These are phyloP conservation scores for Stygiomarasmius scandens DNA, from an alignment of 1,284 basidiomycete species.

Conservation along the genomic window DNA sequence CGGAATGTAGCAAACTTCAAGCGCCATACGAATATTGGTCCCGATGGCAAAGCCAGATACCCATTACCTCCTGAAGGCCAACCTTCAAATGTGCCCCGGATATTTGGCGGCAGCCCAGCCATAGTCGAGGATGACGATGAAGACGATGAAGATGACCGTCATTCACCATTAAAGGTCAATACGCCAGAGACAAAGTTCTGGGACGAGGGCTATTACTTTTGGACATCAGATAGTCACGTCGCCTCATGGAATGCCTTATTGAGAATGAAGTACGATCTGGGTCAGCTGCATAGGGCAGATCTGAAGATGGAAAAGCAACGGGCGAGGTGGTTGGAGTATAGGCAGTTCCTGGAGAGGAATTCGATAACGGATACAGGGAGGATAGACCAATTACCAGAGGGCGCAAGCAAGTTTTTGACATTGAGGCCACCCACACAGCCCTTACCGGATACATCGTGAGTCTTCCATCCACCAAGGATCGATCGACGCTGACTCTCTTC, in stretches of 20 bases:
- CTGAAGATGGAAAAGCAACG: conserved; percentile 41
- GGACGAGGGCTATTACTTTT: conserved; percentile 77
- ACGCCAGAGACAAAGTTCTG: conserved; percentile 49
- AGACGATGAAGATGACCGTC: conserved; percentile 5
- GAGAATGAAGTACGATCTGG: conserved; percentile 59
- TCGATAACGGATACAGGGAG: conserved; percentile 21
- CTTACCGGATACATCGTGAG: conserved; percentile 39
- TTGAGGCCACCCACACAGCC: conserved; percentile 41
- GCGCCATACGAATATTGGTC: conserved; percentile 38
- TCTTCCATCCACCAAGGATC: conserved; percentile 1
- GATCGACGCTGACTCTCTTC: background rate
- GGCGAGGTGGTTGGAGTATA: conserved; percentile 51
- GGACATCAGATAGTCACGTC: conserved; percentile 58
- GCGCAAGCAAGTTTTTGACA: conserved; percentile 38
- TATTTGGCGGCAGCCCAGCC: conserved; percentile 40
- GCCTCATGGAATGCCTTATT: conserved; percentile 58
- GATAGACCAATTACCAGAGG: conserved; percentile 17
- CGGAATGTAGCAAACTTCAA: conserved; percentile 55
- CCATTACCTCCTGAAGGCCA: conserved; percentile 69
- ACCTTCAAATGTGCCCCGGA: conserved; percentile 43
- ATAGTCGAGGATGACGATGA: conserved; percentile 30
- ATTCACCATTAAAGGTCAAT: background rate
- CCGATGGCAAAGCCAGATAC: conserved; percentile 50
- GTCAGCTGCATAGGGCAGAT: conserved; percentile 34
- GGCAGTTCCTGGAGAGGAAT: conserved; percentile 39